Evolutionary conservation across 179 eudicot genomes (phyloP).

Genomic region (Pouteria campechiana): DNA sequence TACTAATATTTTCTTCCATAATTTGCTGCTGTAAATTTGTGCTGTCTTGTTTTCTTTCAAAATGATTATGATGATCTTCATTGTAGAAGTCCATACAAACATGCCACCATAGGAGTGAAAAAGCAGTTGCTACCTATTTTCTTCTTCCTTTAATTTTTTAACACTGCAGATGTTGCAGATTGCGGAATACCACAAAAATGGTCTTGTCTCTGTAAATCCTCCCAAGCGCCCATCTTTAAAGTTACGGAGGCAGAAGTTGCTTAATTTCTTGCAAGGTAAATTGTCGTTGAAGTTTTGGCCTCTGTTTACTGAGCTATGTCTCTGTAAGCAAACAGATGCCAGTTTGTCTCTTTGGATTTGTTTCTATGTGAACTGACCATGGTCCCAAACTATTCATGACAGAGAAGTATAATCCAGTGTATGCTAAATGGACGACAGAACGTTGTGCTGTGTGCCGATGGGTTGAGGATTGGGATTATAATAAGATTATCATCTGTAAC

Average conservation of each 20-base stretch:
- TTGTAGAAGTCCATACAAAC: too few species aligned
- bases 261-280: constrained; percentile 79
- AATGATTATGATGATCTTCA: too few species aligned
- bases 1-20: too few species aligned
- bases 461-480: constrained; percentile 99
- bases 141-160: too few species aligned
- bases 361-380: too few species aligned
- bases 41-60: too few species aligned
- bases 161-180: constrained; percentile 78
- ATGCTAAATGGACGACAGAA: constrained; percentile 98
- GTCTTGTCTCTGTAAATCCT: constrained; percentile 63
- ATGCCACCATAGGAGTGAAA: too few species aligned
- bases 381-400: too few species aligned
- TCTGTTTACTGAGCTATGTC: neutral
- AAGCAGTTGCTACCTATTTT: too few species aligned
- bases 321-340: too few species aligned
- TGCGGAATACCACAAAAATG: constrained; percentile 77
- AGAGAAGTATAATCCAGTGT: constrained; percentile 88
- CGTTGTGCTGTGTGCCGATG: constrained; percentile 99
- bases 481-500: constrained; percentile 92
- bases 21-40: too few species aligned
- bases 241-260: constrained; percentile 82
- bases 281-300: neutral
- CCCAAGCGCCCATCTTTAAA: constrained; percentile 73
- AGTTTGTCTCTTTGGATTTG: too few species aligned